These are phyloP conservation scores for Cytospora piceicola DNA, from an alignment of 2,329 filamentous ascomycete species.

Conservation along the genomic window DNA sequence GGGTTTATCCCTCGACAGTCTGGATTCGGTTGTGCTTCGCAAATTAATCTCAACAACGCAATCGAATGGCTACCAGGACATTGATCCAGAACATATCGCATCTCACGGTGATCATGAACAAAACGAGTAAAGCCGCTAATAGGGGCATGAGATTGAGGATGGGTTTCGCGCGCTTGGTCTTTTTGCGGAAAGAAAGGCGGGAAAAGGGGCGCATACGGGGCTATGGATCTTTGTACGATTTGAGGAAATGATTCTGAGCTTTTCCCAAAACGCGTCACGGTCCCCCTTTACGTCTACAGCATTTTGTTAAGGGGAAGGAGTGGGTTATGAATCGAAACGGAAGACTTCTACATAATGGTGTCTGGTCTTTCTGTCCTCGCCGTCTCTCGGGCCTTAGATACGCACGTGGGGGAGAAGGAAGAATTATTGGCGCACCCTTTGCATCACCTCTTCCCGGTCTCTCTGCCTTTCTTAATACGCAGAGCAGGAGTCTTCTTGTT, in stretches of 20 bases:
- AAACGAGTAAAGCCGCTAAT: conserved; percentile 32
- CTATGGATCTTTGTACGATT: conserved; percentile 44
- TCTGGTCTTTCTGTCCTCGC: conserved; percentile 21
- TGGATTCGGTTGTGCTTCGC: conserved; percentile 63
- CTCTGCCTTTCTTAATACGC: conserved; percentile 18
- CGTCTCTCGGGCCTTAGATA: conserved; percentile 24
- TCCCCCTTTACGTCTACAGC: conserved; percentile 29
- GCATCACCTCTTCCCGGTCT: conserved; percentile 27
- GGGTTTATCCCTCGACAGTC: conserved; percentile 46
- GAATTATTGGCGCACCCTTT: conserved; percentile 25
- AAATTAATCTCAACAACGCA: conserved; percentile 56
- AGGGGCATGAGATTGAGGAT: conserved; percentile 34
- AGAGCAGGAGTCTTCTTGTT: conserved; percentile 30
- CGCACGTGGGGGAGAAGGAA: conserved; percentile 21
- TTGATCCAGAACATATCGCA: conserved; percentile 48
- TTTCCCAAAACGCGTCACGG: conserved; percentile 26
- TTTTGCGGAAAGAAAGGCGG: conserved; percentile 34
- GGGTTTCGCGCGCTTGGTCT: conserved; percentile 36
- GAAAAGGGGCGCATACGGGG: conserved; percentile 41
- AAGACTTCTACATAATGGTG: conserved; percentile 18
- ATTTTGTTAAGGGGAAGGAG: conserved; percentile 20
- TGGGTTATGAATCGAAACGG: conserved; percentile 22
- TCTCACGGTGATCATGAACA: conserved; percentile 36
- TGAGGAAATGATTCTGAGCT: conserved; percentile 37
- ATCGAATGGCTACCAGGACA: conserved; percentile 51